Evolutionary conservation across 176 grass and related monocot genomes (phyloP), one percentile per base, ranked within the genome.

Genomic region (Carex kokanica): DNA sequence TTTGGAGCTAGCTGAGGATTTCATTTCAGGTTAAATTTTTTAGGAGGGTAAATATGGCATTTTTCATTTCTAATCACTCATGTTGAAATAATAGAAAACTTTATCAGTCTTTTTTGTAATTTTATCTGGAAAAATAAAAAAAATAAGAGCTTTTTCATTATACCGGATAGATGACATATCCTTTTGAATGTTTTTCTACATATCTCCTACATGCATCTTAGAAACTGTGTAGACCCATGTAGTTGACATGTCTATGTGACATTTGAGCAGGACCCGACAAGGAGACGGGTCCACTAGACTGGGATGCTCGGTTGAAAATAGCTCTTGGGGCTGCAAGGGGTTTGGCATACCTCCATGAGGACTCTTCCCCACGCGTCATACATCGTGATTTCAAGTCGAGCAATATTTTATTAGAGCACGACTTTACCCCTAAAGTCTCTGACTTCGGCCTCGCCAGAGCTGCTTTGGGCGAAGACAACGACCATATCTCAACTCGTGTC

Each of bases 331-430:
- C 97, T 57, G 93, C 93, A 45, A 86, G 93, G 53, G 97, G 86
- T 86, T 90, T 99, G 75, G 93, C 91, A 51, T 99, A 99, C 87
- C 80, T 99, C 62, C 97, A 99, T 74, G 97, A 99, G 88, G 97
- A 99, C 89, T 99, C 97, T 83, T 95, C 87, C 77, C 97, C 97
- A 47, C 97, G 93, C 80, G 97, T 99, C 18, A 99, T 99, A 91
- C 97, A 99, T 80, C 97, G 93, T 56, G 97, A 99, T 85, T 99
- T 99, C 84, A 99, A 99, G 66, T 93, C 93, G 49, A 99, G 97
- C 86, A 99, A 99, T 79, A 99, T 99, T 79, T 90, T 99, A 74
- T 60, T 99, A 78, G 97, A 99, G 83, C 69, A 99, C 52, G 91
- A 99, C 70, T 93, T 92, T 78, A 96, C 86, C 45, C 91, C 97